These are phyloP conservation scores for Mycena galericulata DNA, from an alignment of 768 basidiomycete genomes.

Conservation along the genomic window DNA sequence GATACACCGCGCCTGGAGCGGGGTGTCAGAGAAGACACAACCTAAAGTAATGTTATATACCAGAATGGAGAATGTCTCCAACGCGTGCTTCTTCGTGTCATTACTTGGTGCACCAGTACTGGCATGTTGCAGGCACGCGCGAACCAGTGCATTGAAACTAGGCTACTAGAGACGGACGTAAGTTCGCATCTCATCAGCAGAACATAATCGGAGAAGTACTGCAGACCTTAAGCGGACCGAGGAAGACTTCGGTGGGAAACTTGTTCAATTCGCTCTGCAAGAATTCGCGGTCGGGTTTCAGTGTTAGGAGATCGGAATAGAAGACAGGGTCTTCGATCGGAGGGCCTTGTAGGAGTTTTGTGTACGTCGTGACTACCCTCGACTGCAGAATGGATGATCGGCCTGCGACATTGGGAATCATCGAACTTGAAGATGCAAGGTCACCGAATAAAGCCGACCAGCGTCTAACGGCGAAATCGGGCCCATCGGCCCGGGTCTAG, in stretches of 20 bases:
- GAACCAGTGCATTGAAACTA: slow-evolving; percentile 56
- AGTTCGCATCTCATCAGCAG: not conserved
- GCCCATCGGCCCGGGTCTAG: too few relatives aligned
- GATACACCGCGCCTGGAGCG: slow-evolving; percentile 49
- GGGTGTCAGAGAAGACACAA: not conserved
- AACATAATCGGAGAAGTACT: not conserved
- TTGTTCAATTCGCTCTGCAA: slow-evolving; percentile 43
- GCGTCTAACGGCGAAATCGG: too few relatives aligned
- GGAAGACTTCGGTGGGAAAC: slow-evolving; percentile 26
- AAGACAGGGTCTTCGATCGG: slow-evolving; percentile 60
- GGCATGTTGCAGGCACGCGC: slow-evolving; percentile 56
- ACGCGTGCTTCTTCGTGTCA: slow-evolving; percentile 56
- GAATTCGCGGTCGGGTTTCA: slow-evolving; percentile 63
- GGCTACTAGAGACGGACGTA: slow-evolving; percentile 33
- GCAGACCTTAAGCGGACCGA: slow-evolving; percentile 32
- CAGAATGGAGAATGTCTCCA: slow-evolving; percentile 63
- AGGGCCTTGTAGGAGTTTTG: slow-evolving; percentile 61
- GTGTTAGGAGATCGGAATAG: slow-evolving; percentile 64
- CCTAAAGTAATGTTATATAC: slow-evolving; percentile 26
- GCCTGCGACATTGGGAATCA: slow-evolving; percentile 17
- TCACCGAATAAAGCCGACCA: too few relatives aligned
- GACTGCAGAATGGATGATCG: slow-evolving; percentile 48
- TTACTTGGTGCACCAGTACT: slow-evolving; percentile 49
- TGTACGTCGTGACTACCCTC: slow-evolving; percentile 60
- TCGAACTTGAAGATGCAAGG: not conserved